Evolutionary conservation across 306 rosid genomes (phyloP), one percentile per base, ranked within the genome.

Genomic region (Casuarina glauca): DNA sequence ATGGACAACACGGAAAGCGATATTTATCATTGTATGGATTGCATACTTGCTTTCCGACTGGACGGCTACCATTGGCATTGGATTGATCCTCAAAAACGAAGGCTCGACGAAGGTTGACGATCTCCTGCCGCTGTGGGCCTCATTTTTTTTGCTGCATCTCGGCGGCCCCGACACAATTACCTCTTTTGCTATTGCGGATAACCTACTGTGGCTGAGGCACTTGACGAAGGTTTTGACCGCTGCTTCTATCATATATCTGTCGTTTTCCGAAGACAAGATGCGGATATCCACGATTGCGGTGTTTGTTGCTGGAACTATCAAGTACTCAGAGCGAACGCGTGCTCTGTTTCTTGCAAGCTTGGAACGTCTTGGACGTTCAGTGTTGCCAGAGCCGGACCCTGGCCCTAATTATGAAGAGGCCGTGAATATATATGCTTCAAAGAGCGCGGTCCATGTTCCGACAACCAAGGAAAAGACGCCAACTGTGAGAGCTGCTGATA

Each of bases 151-250:
- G 8, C 20, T 82, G n/a, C 85, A 82, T 69, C 82, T 82, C 53
- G 85, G 85, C 5, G 85, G 85, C 39, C 82, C 85, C 1, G 85
- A 82, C 51, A 77, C 44, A 52, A 78, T 74, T 54, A 82, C 85
- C 26, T 82, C 85, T 0, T 82, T 82, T 63, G 79, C 85, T 78
- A 82, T 82, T 0, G 85, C 78, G n/a, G 85, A 82, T 42, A 82
- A 82, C 35, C 76, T 73, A 69, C 74, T 82, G 38, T 82, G 85
- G 85, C 79, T 82, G 45, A 75, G 85, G 52, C 76, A 82, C 73
- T 63, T 74, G 60, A 2, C 69, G 2, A 82, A 78, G 70, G 73
- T 78, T 39, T 45, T 78, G 3, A 73, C 74, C 4, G 79, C 73
- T 48, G 72, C 72, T 41, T 74, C 11, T 39, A 49, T 75, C 53